phyloP scores from a whole-genome alignment of 257 asterid genomes.

The Rhazya stricta region DNA sequence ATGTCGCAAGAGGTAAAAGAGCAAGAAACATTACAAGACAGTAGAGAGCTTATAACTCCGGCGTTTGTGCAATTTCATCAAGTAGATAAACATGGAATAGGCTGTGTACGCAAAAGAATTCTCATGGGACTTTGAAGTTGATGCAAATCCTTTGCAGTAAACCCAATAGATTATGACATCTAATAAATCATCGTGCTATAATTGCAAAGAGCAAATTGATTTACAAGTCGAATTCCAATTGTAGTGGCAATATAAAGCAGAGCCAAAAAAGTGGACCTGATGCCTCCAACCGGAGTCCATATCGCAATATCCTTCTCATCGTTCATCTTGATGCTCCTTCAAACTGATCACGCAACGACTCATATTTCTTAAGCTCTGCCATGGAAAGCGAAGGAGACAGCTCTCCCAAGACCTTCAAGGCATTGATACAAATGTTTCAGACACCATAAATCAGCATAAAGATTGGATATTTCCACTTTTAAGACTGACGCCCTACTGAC shows the following conservation, averaged over 20 bases:
- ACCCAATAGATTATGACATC: too few relatives aligned
- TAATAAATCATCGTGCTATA: too few relatives aligned
- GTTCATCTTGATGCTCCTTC: slow-evolving; percentile 70
- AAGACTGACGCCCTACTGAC: too few relatives aligned
- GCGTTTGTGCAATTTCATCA: background rate
- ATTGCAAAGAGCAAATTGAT: background rate
- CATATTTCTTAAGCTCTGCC: slow-evolving; percentile 85
- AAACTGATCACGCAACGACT: slow-evolving; percentile 65
- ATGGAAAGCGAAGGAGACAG: slow-evolving; percentile 86
- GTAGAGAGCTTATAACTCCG: background rate
- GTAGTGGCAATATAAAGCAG: too few relatives aligned
- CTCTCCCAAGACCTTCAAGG: slow-evolving; percentile 67
- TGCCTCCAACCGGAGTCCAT: background rate
- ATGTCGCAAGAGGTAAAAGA: too few relatives aligned
- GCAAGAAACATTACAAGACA: background rate
- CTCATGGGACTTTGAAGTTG: background rate
- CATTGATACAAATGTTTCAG: slow-evolving; percentile 16
- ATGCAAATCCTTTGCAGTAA: background rate
- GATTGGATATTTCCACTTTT: background rate
- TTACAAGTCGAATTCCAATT: too few relatives aligned
- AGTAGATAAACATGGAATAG: background rate
- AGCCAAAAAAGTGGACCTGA: too few relatives aligned
- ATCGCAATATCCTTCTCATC: background rate
- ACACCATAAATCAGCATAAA: background rate
- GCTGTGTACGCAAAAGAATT: background rate